Evolutionary conservation across 2,329 filamentous ascomycete species (phyloP).

Genomic region (Pyricularia pennisetigena): DNA sequence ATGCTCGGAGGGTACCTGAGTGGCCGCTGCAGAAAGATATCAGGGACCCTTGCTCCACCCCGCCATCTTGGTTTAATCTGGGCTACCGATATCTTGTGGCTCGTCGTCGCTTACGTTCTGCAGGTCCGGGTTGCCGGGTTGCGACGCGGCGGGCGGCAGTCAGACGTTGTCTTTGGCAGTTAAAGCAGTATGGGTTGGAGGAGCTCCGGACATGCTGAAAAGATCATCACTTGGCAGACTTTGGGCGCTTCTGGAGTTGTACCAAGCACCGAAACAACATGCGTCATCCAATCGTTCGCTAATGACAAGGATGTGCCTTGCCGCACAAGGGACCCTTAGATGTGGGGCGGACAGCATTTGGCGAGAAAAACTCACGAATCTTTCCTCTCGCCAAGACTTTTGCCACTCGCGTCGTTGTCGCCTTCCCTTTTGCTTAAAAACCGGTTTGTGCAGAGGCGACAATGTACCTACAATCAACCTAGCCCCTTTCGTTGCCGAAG

Average conservation of each 20-base stretch:
- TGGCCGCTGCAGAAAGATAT: neutral
- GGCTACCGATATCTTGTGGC: neutral
- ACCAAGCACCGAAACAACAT: neutral
- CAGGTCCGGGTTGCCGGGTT: neutral
- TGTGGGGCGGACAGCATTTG: neutral
- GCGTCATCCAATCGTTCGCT: neutral
- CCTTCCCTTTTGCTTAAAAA: neutral
- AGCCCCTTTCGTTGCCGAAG: neutral
- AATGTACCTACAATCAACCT: neutral
- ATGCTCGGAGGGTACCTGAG: neutral
- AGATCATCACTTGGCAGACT: neutral
- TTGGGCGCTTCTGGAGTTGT: neutral
- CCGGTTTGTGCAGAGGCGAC: neutral
- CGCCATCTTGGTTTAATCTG: neutral
- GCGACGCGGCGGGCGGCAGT: neutral
- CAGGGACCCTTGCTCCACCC: conserved; percentile 1
- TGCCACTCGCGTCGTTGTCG: neutral
- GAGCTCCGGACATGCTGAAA: neutral
- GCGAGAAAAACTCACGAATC: neutral
- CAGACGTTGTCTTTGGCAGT: no score
- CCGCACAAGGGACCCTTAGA: neutral
- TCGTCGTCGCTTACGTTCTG: neutral
- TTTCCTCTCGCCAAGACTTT: neutral
- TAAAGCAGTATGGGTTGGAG: neutral
- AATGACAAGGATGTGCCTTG: neutral